Conservation (phyloP, 306 rosid species). For the Pterocarpus santalinus region DNA sequence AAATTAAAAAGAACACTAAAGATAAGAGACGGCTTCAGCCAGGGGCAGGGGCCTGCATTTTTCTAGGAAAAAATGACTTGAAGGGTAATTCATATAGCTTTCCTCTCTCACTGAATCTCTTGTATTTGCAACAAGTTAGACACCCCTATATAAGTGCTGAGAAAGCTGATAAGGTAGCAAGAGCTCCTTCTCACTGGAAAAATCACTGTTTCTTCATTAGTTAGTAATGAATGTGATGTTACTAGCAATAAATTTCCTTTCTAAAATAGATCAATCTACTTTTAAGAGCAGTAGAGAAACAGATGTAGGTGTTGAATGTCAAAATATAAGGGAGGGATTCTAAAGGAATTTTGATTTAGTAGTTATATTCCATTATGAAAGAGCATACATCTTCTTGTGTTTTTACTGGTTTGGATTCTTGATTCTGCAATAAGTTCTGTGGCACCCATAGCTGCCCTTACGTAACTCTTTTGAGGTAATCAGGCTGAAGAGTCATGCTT, state of each 20-base stretch:
- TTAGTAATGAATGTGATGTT: constrained; percentile 8
- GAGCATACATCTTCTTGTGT: background rate
- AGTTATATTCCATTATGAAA: constrained; percentile 6
- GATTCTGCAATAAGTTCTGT: constrained; percentile 11
- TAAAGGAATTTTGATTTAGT: constrained; percentile 5
- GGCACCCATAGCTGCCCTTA: background rate
- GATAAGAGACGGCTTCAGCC: constrained; percentile 14
- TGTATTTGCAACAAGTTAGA: constrained; percentile 21
- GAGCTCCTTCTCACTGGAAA: constrained; percentile 7
- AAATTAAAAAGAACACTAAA: background rate
- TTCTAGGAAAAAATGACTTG: constrained; percentile 1
- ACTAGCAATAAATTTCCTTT: background rate
- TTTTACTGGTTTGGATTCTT: constrained; percentile 27
- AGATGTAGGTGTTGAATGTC: background rate
- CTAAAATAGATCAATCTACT: background rate
- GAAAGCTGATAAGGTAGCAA: background rate
- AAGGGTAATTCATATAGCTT: background rate
- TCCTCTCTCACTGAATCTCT: background rate
- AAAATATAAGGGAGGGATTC: constrained; percentile 7
- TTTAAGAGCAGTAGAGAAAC: background rate
- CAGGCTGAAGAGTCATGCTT: background rate
- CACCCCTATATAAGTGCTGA: background rate
- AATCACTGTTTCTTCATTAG: constrained; percentile 8
- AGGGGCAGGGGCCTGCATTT: constrained; percentile 3
- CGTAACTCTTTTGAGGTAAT: background rate